Base-by-base conservation (phyloP, 257 asterid species). In the Phtheirospermum japonicum region DNA sequence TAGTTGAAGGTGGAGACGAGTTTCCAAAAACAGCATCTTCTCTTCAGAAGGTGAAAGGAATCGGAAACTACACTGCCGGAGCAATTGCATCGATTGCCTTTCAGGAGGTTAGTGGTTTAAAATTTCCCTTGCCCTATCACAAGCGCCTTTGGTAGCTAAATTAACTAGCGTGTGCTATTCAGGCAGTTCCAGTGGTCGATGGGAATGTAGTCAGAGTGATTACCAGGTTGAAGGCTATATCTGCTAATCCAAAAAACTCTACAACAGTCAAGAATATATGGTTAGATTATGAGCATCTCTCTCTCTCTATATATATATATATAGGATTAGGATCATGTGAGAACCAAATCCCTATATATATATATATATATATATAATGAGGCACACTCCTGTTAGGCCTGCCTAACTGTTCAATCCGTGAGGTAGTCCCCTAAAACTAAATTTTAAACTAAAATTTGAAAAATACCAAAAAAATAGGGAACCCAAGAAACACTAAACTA, bases 121-220 rank as follows among this genome's bases (percentile, higher is more conserved):
- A 23, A 55, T 37, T 36, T 65, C 58, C 18, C 49, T 45, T 48
- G 34, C 63, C 32, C 19, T 57, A 13, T 51, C 7, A 1, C 49
- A 19, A 69, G 53, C 49, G 45, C 39, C 12, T 56, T 51, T 19
- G 65, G 18, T 28, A 36, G 36, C 66, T 36, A 50, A 66, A 45
- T 73, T 48, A 61, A 74, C 40, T 9, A 56, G 64, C 18, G 52
- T 60, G 60, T 49, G 26, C 43, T 50, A 18, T 79, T 61, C 78
- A 92, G 99, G 89, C 79, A 48, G 99, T 87, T 69, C 97, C 99
- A 14, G 95, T 89, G 58, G 99, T 92, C 34, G 99, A 92, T 73
- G 99, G 99, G 73, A 92, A 92, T 72, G 99, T 92, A 16, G 71
- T 87, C 71, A 79, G 99, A 75, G 99, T 89, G 73, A 74, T 89